Evolutionary conservation across 495 filamentous ascomycete species (phyloP).

Genomic region (Penicillium samsonianum): DNA sequence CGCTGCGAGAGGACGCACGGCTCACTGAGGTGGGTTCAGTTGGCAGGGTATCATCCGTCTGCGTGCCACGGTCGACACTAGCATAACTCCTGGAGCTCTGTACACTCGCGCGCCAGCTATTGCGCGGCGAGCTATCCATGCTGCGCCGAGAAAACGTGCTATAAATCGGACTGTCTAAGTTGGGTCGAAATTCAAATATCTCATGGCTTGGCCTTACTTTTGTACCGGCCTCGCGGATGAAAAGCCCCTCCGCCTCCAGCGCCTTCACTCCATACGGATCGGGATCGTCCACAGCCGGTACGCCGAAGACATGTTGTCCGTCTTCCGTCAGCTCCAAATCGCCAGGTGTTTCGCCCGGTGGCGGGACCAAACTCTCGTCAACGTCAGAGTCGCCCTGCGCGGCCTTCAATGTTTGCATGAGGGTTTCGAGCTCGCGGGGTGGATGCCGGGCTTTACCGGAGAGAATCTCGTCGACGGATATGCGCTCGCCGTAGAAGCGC

Average conservation of each 20-base stretch:
- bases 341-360: conserved; percentile 67
- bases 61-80: conserved; percentile 59
- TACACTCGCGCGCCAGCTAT: conserved; percentile 67
- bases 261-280: conserved; percentile 89
- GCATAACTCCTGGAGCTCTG: conserved; percentile 63
- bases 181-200: conserved; percentile 78
- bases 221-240: conserved; percentile 83
- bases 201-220: conserved; percentile 65
- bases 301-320: conserved; percentile 57
- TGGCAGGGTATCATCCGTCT: conserved; percentile 56
- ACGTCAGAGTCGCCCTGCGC: conserved; percentile 78
- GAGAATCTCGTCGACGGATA: conserved; percentile 78
- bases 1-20: conserved; percentile 49
- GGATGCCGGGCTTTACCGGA: conserved; percentile 73
- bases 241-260: conserved; percentile 78
- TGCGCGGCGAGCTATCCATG: conserved; percentile 56
- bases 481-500: conserved; percentile 73
- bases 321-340: conserved; percentile 62
- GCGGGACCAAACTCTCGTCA: conserved; percentile 55
- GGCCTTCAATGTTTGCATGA: conserved; percentile 79
- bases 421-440: conserved; percentile 60
- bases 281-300: conserved; percentile 72
- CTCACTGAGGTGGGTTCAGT: conserved; percentile 47
- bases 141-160: conserved; percentile 66
- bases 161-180: conserved; percentile 74